Percentiles rank a stretch among this genome's conserved stretches.
These are phyloP conservation scores for Leishmania arabica DNA, from an alignment of 208 protist species.

Conservation along the genomic window DNA sequence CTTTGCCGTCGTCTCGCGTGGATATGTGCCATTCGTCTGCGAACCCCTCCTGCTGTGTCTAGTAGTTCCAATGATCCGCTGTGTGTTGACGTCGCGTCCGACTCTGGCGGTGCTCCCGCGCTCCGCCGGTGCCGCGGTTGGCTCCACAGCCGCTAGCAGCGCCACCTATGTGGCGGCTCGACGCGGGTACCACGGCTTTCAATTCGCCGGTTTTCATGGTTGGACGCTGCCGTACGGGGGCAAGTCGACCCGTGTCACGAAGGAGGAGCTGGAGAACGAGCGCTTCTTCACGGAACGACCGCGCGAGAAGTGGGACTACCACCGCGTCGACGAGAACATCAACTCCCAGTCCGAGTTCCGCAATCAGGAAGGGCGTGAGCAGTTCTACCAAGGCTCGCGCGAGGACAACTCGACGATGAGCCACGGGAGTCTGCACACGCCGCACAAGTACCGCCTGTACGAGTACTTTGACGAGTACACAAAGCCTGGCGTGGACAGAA, in stretches of 20 bases:
- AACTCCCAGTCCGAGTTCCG: conserved; percentile 84
- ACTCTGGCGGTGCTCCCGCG: not conserved
- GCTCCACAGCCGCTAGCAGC: not conserved
- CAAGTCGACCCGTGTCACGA: conserved; percentile 54
- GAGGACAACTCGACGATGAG: conserved; percentile 77
- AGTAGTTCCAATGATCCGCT: conserved; percentile 7
- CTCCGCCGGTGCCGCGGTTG: not conserved
- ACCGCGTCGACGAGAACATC: conserved; percentile 90
- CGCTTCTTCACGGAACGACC: conserved; percentile 71
- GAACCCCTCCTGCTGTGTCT: not conserved
- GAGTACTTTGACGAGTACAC: conserved; percentile 93
- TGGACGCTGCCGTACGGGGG: conserved; percentile 75
- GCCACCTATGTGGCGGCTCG: not conserved
- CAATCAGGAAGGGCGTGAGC: conserved; percentile 58
- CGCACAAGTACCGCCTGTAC: conserved; percentile 82
- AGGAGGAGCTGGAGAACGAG: conserved; percentile 71
- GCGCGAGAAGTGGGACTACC: conserved; percentile 85
- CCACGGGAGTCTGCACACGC: conserved; percentile 77
- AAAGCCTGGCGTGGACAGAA: conserved; percentile 77
- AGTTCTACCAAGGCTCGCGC: conserved; percentile 74
- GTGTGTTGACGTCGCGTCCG: not conserved
- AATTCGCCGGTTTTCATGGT: conserved; percentile 78
- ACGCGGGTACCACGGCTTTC: conserved; percentile 73
- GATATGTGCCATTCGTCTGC: not conserved
- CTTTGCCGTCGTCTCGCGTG: not conserved